A percentile compares a stretch with the other conserved stretches of the same genome.
Evolutionary conservation across 2,329 filamentous ascomycete species (phyloP).

Genomic region (Fusarium humuli): DNA sequence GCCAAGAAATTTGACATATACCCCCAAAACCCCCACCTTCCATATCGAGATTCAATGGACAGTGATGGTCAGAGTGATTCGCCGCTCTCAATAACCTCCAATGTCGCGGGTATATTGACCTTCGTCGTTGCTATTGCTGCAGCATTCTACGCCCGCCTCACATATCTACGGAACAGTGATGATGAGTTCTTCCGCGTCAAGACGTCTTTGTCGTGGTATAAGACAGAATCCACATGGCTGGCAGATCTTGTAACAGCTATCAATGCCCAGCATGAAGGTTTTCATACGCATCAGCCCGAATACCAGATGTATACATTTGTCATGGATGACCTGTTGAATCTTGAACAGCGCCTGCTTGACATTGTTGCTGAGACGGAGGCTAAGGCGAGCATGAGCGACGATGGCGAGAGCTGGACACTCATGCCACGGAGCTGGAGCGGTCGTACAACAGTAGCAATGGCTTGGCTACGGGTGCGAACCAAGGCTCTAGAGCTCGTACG

Average conservation of each 20-base stretch:
- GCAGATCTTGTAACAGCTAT: slow-evolving; percentile 54
- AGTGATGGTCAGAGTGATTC: slow-evolving; percentile 52
- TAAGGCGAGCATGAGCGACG: slow-evolving; percentile 37
- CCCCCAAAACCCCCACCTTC: not conserved
- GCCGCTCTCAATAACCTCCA: slow-evolving; percentile 58
- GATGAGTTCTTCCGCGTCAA: slow-evolving; percentile 62
- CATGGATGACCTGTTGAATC: slow-evolving; percentile 58
- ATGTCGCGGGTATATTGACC: slow-evolving; percentile 59
- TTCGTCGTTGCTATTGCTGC: slow-evolving; percentile 60
- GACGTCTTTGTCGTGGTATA: slow-evolving; percentile 60
- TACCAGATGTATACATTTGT: slow-evolving; percentile 62
- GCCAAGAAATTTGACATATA: not conserved
- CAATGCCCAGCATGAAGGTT: slow-evolving; percentile 42
- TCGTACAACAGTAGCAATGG: slow-evolving; percentile 55
- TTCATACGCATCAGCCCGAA: slow-evolving; percentile 49
- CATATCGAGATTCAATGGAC: slow-evolving; percentile 40
- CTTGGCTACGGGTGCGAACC: slow-evolving; percentile 58
- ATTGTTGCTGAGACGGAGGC: slow-evolving; percentile 58
- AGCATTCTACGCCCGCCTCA: slow-evolving; percentile 57
- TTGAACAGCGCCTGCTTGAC: slow-evolving; percentile 59
- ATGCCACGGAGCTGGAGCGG: slow-evolving; percentile 55
- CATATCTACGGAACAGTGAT: slow-evolving; percentile 59
- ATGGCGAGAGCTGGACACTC: slow-evolving; percentile 52
- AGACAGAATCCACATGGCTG: slow-evolving; percentile 61
- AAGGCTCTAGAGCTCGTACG: slow-evolving; percentile 60